phyloP scores from a whole-genome alignment of 2,329 filamentous ascomycete species.

The Penicillium freii region DNA sequence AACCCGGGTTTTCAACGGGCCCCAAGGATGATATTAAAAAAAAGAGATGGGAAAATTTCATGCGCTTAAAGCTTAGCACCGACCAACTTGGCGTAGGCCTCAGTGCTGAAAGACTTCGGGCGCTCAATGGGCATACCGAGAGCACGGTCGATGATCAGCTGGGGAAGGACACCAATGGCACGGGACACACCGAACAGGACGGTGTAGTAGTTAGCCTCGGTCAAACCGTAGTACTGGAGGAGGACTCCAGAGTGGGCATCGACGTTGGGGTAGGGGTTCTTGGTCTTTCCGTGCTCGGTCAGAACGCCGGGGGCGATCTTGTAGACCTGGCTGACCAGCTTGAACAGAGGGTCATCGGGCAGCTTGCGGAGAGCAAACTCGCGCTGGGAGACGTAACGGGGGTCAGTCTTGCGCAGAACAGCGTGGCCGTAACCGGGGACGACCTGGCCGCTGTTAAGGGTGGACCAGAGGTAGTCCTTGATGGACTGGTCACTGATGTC shows the following conservation, averaged over 20 bases:
- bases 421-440: slow-evolving; percentile 98
- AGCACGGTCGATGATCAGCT: slow-evolving; percentile 99
- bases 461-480: slow-evolving; percentile 98
- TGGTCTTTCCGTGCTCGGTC: slow-evolving; percentile 99
- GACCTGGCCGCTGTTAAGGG: slow-evolving; percentile 91
- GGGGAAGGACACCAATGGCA: slow-evolving; percentile 95
- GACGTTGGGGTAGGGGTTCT: slow-evolving; percentile 99
- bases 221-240: slow-evolving; percentile 98
- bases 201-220: slow-evolving; percentile 99
- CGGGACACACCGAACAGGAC: slow-evolving; percentile 98
- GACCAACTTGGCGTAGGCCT: slow-evolving; percentile 91
- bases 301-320: slow-evolving; percentile 98
- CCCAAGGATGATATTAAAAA: slow-evolving; percentile 12
- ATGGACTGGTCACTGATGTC: slow-evolving; percentile 96
- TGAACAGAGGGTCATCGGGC: slow-evolving; percentile 98
- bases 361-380: slow-evolving; percentile 93
- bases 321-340: slow-evolving; percentile 99
- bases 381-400: slow-evolving; percentile 97
- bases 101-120: slow-evolving; percentile 98
- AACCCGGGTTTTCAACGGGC: slow-evolving; percentile 11
- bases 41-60: slow-evolving; percentile 26
- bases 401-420: slow-evolving; percentile 99
- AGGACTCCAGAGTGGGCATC: slow-evolving; percentile 99
- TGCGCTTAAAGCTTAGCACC: slow-evolving; percentile 74
- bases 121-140: slow-evolving; percentile 96